A percentile compares a stretch with the other conserved stretches of the same genome.
phyloP scores from a whole-genome alignment of 148 eudicot genomes.

The Arbutus unedo region DNA sequence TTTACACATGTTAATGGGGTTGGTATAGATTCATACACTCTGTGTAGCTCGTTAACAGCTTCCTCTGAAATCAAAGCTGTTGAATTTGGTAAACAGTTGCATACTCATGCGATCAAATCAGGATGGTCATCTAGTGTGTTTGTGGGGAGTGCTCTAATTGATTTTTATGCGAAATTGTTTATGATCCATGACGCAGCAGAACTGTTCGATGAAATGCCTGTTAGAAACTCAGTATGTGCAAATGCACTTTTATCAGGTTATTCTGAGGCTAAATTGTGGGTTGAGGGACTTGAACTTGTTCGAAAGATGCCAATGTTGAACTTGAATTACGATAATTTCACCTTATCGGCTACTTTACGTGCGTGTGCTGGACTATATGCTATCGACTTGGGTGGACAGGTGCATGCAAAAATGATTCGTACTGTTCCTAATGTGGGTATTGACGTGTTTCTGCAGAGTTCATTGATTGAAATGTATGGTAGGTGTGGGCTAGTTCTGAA shows the following conservation, averaged over 20 bases:
- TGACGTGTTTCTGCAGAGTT: slow-evolving; percentile 62
- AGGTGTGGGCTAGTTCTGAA: slow-evolving; percentile 54
- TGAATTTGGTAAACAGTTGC: slow-evolving; percentile 45
- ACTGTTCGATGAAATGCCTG: slow-evolving; percentile 63
- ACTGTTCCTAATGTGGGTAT: slow-evolving; percentile 25
- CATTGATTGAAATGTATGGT: slow-evolving; percentile 78
- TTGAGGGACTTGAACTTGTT: slow-evolving; percentile 42
- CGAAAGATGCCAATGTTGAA: slow-evolving; percentile 45
- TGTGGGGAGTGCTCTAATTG: slow-evolving; percentile 73
- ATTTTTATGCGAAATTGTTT: slow-evolving; percentile 44
- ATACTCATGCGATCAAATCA: slow-evolving; percentile 44
- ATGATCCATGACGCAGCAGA: slow-evolving; percentile 42
- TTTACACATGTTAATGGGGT: slow-evolving; percentile 50
- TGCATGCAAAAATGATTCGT: slow-evolving; percentile 50
- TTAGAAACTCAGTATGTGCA: slow-evolving; percentile 55
- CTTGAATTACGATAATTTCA: slow-evolving; percentile 47
- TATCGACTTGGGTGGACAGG: slow-evolving; percentile 48
- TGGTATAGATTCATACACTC: slow-evolving; percentile 49
- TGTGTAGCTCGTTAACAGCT: slow-evolving; percentile 56
- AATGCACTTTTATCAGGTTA: slow-evolving; percentile 64
- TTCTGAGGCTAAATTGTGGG: slow-evolving; percentile 62
- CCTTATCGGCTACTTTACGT: slow-evolving; percentile 54
- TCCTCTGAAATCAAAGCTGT: slow-evolving; percentile 30
- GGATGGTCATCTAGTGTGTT: slow-evolving; percentile 70
- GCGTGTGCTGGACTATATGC: slow-evolving; percentile 56